A percentile compares a stretch with the other conserved stretches of the same genome.
Evolutionary conservation across 148 eudicot species (phyloP).

Genomic region (Amaranthus cruentus): DNA sequence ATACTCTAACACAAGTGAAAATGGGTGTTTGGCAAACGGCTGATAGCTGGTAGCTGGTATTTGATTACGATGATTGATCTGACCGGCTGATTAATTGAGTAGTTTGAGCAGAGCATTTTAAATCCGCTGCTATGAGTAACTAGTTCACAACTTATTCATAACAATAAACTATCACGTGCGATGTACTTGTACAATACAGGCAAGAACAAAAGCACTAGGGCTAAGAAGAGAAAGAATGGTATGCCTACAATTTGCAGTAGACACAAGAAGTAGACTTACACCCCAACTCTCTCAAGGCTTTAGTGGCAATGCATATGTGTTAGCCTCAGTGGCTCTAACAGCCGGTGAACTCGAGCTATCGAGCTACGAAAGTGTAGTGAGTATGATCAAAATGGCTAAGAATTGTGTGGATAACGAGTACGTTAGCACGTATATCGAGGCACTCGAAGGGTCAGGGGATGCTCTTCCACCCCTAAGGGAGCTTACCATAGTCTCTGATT

Average conservation of each 20-base stretch:
- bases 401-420: constrained; percentile 24
- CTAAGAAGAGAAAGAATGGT: constrained; percentile 31
- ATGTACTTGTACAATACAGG: constrained; percentile 12
- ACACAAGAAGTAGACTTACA: constrained; percentile 25
- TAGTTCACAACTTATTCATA: no score
- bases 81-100: no score
- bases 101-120: no score
- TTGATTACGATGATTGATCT: no score
- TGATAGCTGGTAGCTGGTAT: no score
- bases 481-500: constrained; percentile 34
- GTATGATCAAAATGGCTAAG: constrained; percentile 29
- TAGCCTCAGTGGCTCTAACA: constrained; percentile 28
- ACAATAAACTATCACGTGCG: no score
- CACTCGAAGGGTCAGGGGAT: constrained; percentile 30
- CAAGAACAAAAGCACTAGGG: constrained; percentile 31
- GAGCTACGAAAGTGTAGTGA: constrained; percentile 16
- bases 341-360: constrained; percentile 26
- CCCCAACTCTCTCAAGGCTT: constrained; percentile 30
- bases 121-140: no score
- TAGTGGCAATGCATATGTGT: constrained; percentile 32
- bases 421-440: constrained; percentile 25
- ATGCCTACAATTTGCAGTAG: constrained; percentile 34
- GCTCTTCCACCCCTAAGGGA: constrained; percentile 32
- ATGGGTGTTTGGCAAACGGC: no score
- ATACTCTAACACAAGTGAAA: no score